These are phyloP conservation scores for Eleusine coracana DNA, from an alignment of 176 grass and related monocot species.

Conservation along the genomic window DNA sequence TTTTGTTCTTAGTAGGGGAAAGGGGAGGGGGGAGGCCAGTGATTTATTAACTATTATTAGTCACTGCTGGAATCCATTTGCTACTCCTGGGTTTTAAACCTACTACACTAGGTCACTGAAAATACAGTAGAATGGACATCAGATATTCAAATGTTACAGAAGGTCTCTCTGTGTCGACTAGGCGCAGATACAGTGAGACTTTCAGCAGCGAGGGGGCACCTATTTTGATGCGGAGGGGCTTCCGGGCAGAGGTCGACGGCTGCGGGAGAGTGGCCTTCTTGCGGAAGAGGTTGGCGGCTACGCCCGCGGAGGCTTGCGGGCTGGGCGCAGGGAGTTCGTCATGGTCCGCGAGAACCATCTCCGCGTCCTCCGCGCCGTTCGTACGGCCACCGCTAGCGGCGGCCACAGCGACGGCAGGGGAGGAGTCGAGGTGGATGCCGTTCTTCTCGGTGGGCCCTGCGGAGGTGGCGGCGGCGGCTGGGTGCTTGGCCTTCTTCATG, in stretches of 20 bases:
- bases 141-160: constrained; percentile 1
- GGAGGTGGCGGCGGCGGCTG: constrained; percentile 33
- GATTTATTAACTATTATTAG: constrained; percentile 13
- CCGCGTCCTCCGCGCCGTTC: constrained; percentile 58
- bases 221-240: constrained; percentile 95
- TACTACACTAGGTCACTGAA: neutral
- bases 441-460: constrained; percentile 55
- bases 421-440: constrained; percentile 49
- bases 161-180: constrained; percentile 2
- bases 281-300: constrained; percentile 81
- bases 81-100: constrained; percentile 14
- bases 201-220: constrained; percentile 37
- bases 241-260: constrained; percentile 61
- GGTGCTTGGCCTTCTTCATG: constrained; percentile 73
- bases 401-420: constrained; percentile 3
- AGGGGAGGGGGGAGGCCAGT: neutral
- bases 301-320: constrained; percentile 42
- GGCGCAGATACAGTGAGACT: neutral
- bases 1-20: neutral
- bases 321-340: constrained; percentile 47
- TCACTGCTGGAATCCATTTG: neutral
- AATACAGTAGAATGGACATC: constrained; percentile 9
- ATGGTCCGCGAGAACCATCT: constrained; percentile 72
- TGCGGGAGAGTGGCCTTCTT: constrained; percentile 95
- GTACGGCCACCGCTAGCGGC: constrained; percentile 10